These are phyloP conservation scores for Neofusicoccum umdonicola DNA, from an alignment of 2,329 filamentous ascomycete genomes.

Conservation along the genomic window DNA sequence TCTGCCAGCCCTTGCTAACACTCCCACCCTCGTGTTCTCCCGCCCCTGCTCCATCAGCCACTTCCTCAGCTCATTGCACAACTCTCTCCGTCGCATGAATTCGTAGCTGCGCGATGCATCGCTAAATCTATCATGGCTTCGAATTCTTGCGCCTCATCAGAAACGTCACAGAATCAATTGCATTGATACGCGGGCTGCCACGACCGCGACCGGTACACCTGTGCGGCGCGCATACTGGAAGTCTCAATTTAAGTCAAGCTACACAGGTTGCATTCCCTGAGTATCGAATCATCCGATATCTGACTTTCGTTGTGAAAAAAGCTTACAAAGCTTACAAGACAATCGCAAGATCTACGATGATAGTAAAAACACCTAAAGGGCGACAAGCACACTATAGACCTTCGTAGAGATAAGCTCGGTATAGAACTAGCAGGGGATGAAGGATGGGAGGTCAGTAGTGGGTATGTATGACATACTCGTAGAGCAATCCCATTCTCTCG, in stretches of 20 bases:
- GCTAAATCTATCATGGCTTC: background rate
- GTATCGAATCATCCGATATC: constrained; percentile 17
- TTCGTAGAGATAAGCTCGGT: no score
- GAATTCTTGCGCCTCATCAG: no score
- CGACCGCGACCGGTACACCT: constrained; percentile 16
- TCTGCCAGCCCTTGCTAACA: background rate
- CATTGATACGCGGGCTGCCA: constrained; percentile 4
- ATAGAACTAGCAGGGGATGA: no score
- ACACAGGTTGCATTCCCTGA: constrained; percentile 11
- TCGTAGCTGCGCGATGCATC: background rate
- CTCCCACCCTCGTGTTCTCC: background rate
- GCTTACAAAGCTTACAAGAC: no score
- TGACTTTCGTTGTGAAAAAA: no score
- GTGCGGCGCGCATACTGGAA: background rate
- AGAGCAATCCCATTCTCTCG: no score
- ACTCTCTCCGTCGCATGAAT: background rate
- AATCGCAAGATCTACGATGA: no score
- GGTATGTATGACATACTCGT: no score
- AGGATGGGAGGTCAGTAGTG: no score
- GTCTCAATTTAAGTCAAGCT: background rate
- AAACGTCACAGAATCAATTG: constrained; percentile 8
- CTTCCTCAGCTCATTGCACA: background rate
- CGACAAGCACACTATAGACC: no score
- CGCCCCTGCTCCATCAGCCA: background rate
- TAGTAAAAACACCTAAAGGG: no score